phyloP scores from a whole-genome alignment of 1,284 basidiomycete genomes.

The Coriolopsis trogii region DNA sequence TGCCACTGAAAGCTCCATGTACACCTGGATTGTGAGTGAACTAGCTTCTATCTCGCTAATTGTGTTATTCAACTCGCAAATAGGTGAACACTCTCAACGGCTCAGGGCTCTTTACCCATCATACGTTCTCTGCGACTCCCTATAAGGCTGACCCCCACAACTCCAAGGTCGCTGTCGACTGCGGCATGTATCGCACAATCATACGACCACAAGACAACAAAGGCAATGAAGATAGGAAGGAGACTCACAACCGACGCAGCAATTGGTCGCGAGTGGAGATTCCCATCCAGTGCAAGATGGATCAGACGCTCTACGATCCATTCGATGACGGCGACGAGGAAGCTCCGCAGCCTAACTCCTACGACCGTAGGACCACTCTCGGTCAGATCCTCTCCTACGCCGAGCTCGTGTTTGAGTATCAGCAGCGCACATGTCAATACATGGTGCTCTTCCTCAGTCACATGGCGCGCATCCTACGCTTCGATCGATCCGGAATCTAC shows the following conservation, averaged over 20 bases:
- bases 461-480: conserved; percentile 5
- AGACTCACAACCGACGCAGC: too few species aligned
- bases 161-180: background rate
- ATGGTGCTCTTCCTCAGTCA: background rate
- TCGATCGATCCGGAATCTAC: conserved; percentile 5
- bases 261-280: conserved; percentile 7
- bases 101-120: background rate
- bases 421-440: conserved; percentile 4
- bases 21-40: too few species aligned
- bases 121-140: background rate
- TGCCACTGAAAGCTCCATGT: too few species aligned
- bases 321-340: conserved; percentile 3
- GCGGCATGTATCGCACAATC: background rate
- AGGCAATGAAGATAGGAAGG: too few species aligned
- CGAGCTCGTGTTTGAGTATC: conserved; percentile 1
- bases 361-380: background rate
- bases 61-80: too few species aligned
- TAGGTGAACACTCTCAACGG: too few species aligned
- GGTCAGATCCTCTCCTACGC: conserved; percentile 4
- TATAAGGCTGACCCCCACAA: background rate
- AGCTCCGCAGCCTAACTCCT: background rate
- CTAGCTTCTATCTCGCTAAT: too few species aligned
- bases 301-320: background rate
- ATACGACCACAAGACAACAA: background rate
- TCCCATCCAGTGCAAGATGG: conserved; percentile 7